Evolutionary conservation across 306 rosid species (phyloP).

Genomic region (Cucurbita argyrosperma): DNA sequence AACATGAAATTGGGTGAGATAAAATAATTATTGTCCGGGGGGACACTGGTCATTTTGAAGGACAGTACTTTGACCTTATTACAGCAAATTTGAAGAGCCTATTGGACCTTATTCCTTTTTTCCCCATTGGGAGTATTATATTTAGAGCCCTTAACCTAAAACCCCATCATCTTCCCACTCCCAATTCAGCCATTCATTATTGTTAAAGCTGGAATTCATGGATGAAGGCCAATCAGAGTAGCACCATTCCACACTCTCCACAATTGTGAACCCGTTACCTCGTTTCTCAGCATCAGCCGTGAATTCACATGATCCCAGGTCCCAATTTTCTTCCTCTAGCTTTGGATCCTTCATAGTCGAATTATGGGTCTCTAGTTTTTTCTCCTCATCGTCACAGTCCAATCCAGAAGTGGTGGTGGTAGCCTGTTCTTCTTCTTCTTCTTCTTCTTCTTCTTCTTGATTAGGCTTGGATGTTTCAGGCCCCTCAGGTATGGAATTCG

Average conservation of each 20-base stretch:
- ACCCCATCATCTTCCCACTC: conserved; percentile 20
- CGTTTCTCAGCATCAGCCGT: conserved; percentile 2
- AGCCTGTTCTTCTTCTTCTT: not conserved
- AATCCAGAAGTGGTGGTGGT: not conserved
- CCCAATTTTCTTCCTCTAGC: conserved; percentile 14
- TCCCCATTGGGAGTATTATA: not conserved
- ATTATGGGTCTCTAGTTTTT: not conserved
- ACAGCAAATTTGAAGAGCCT: not conserved
- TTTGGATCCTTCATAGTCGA: not conserved
- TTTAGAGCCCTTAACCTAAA: conserved; percentile 28
- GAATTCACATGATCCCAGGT: not conserved
- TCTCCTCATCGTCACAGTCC: too few species aligned
- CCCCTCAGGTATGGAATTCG: not conserved
- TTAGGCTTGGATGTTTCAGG: not conserved
- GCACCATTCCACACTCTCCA: conserved; percentile 23
- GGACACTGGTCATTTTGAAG: not conserved
- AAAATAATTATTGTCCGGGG: too few species aligned
- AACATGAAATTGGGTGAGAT: too few species aligned
- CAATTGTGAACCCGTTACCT: conserved; percentile 10
- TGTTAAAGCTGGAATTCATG: conserved; percentile 23
- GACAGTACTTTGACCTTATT: not conserved
- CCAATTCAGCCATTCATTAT: conserved; percentile 40
- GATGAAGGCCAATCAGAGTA: conserved; percentile 17
- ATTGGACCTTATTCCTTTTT: conserved; percentile 5
- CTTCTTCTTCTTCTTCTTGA: too few species aligned